Conservation (phyloP, 371 early-diverging fungal genomes). For the Saksenaea oblongispora region DNA sequence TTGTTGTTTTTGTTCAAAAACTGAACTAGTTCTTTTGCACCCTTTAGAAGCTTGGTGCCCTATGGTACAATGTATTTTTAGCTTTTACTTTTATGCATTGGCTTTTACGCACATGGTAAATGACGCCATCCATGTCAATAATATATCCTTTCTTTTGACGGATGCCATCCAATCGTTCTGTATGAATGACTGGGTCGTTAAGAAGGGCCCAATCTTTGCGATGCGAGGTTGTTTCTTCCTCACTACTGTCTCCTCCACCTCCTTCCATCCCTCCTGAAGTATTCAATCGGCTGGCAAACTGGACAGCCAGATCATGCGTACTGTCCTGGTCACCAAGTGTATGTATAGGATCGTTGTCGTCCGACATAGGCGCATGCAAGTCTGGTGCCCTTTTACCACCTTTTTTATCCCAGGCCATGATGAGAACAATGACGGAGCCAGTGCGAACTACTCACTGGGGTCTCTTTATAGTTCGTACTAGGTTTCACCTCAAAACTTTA, state of each 20-base stretch:
- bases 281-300: neutral
- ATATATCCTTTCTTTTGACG: constrained; percentile 63
- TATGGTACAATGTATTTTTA: constrained; percentile 16
- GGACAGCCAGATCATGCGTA: neutral
- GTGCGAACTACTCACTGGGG: too few relatives aligned
- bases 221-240: neutral
- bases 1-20: constrained; percentile 60
- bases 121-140: constrained; percentile 72
- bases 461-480: too few relatives aligned
- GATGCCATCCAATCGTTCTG: constrained; percentile 51
- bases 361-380: neutral
- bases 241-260: neutral
- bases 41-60: constrained; percentile 52
- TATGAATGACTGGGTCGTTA: constrained; percentile 43
- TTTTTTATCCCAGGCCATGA: neutral
- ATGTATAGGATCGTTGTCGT: neutral
- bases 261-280: neutral
- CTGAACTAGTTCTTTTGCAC: constrained; percentile 63
- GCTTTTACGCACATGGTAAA: constrained; percentile 55
- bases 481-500: too few relatives aligned
- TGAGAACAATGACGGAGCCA: neutral
- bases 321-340: neutral
- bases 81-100: neutral
- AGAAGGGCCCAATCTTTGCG: constrained; percentile 39
- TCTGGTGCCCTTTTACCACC: neutral